Conservation (phyloP, 1,284 basidiomycete species). For the Meira miltonrushii region DNA sequence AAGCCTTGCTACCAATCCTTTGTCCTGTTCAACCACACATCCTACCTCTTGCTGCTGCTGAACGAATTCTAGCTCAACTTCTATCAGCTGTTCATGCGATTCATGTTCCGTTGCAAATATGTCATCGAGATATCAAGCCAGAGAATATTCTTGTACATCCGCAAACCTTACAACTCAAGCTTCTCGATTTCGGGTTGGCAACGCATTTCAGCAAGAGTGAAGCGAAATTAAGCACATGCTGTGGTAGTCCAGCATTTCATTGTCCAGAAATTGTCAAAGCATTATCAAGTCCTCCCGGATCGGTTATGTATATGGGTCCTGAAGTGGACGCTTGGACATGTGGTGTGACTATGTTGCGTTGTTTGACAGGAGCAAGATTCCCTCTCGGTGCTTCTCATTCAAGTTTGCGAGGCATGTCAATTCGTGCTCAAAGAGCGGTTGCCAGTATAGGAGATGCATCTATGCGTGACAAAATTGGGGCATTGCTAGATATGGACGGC, state of each 20-base stretch:
- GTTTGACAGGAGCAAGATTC: conserved; percentile 57
- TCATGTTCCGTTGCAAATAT: conserved; percentile 57
- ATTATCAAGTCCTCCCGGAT: conserved; percentile 56
- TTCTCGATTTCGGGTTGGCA: conserved; percentile 60
- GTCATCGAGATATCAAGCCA: conserved; percentile 60
- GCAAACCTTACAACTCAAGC: conserved; percentile 52
- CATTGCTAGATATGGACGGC: conserved; percentile 57
- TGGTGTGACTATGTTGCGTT: conserved; percentile 58
- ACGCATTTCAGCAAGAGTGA: conserved; percentile 60
- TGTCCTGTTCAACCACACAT: conserved; percentile 29
- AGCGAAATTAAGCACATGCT: conserved; percentile 60
- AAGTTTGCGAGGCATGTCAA: conserved; percentile 55
- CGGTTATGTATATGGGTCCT: conserved; percentile 56
- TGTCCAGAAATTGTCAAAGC: conserved; percentile 59
- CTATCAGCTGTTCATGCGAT: conserved; percentile 58
- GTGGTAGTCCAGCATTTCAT: conserved; percentile 58
- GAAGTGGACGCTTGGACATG: conserved; percentile 62
- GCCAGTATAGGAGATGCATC: conserved; percentile 52
- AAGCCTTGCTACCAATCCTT: conserved; percentile 37
- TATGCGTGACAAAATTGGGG: conserved; percentile 54
- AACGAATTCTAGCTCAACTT: conserved; percentile 58
- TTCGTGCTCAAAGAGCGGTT: conserved; percentile 55
- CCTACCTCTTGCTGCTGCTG: conserved; percentile 46
- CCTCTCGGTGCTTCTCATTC: conserved; percentile 58
- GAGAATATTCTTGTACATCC: conserved; percentile 56